These are phyloP conservation scores for Alnus rubra DNA, from an alignment of 306 rosid genomes.

Conservation along the genomic window DNA sequence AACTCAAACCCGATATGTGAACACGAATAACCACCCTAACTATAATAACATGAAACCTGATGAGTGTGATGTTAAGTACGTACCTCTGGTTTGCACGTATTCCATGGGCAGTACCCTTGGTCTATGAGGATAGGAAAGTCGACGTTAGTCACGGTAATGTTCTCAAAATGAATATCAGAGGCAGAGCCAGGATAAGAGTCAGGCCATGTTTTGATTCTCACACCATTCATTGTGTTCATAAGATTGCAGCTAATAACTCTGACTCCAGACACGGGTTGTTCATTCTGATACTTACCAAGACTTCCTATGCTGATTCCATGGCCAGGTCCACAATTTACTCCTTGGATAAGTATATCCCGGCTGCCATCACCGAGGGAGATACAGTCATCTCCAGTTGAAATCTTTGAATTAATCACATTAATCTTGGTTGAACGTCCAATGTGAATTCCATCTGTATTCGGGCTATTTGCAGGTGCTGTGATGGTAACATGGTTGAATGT, in stretches of 20 bases:
- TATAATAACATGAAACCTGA: too few relatives aligned
- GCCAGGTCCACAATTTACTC: constrained; percentile 49
- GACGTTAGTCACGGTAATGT: constrained; percentile 45
- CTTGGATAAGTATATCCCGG: constrained; percentile 7
- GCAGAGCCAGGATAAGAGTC: neutral
- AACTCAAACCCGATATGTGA: too few relatives aligned
- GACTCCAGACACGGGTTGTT: constrained; percentile 32
- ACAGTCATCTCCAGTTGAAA: constrained; percentile 55
- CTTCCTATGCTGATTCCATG: constrained; percentile 56
- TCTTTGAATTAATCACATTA: constrained; percentile 25
- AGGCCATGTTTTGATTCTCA: constrained; percentile 58
- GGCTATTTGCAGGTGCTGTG: constrained; percentile 33
- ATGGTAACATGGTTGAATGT: constrained; percentile 30
- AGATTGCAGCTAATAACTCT: constrained; percentile 33
- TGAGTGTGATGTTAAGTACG: neutral
- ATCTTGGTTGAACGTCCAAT: constrained; percentile 44
- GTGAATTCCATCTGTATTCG: constrained; percentile 56
- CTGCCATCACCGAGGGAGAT: constrained; percentile 53
- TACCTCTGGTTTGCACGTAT: constrained; percentile 37
- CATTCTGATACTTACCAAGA: constrained; percentile 36
- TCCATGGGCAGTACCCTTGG: constrained; percentile 60
- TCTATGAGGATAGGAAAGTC: constrained; percentile 39
- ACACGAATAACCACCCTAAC: too few relatives aligned
- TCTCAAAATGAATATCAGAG: constrained; percentile 37
- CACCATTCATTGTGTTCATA: constrained; percentile 33